Base-by-base conservation (phyloP, 2,329 filamentous ascomycete species). In the Sclerotinia glacialis region DNA sequence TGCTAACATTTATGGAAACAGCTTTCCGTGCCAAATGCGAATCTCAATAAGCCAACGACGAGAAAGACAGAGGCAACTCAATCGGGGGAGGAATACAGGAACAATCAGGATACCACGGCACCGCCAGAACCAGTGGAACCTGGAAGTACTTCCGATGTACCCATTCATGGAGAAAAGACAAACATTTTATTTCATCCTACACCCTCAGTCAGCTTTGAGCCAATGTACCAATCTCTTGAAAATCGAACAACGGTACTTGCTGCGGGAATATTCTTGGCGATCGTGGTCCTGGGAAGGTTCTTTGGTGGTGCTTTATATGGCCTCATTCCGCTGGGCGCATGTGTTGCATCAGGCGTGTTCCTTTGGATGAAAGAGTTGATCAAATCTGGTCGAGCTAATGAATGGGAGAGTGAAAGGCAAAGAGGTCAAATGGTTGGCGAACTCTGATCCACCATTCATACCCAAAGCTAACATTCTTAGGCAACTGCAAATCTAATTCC, bases 181-280 rank as follows among this genome's bases (percentile, higher is more conserved):
- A 97, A 97, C 69, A 89, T 98, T 23, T 84, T 97, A 40, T 98
- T 98, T 78, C 94, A 97, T 78, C 94, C 95, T 21, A 98, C 94
- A 0, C 94, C 94, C 0, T 90, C 90, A 0, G 85, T 97, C 71
- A 92, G 89, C 80, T 97, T 92, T 75, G 92, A 96, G 77, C 92
- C 93, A 5, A 96, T 93, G 85, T 97, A 91, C 76, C 85, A 83
- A 26, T 78, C 85, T 16, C 78, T 97, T 67, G 92, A 98, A 78
- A 85, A 86, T 71, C 86, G 89, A 12, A 91, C 89, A n/a, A 87
- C 86, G 55, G 80, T 86, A 0, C 79, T 97, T 5, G 91, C 90
- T 71, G 80, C 83, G 14, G 89, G 82, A 11, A 88, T 97, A 63
- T 87, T 93, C 68, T 74, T 90, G 37, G 85, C 84, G 9, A 92